phyloP scores from a whole-genome alignment of 768 basidiomycete genomes.

The Cantharellus anzutake region DNA sequence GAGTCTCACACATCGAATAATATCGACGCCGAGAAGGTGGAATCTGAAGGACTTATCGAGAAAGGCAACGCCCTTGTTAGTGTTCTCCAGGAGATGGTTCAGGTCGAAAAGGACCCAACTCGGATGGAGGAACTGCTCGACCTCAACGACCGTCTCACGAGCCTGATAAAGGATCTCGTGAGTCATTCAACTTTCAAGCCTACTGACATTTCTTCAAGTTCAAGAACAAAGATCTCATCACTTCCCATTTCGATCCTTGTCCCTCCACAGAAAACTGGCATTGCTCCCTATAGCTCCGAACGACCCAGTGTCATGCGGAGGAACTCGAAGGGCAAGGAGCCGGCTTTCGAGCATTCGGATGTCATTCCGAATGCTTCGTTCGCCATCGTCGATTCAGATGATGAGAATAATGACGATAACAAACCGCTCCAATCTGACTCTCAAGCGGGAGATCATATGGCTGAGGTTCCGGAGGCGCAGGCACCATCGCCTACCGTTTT shows the following conservation, averaged over 20 bases:
- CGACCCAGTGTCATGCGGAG: background rate
- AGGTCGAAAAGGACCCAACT: constrained; percentile 15
- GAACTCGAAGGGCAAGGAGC: background rate
- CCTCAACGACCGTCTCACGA: constrained; percentile 53
- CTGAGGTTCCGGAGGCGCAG: background rate
- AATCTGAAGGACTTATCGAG: constrained; percentile 4
- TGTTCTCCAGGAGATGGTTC: constrained; percentile 30
- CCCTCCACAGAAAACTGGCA: background rate
- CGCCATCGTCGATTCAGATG: background rate
- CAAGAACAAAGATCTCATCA: background rate
- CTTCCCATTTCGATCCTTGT: background rate
- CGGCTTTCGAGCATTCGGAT: background rate
- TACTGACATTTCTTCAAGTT: background rate
- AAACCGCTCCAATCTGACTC: background rate
- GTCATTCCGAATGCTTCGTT: background rate
- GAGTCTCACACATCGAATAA: background rate
- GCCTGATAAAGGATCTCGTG: constrained; percentile 30
- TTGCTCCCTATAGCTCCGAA: background rate
- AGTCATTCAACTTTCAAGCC: background rate
- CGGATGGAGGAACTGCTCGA: constrained; percentile 43
- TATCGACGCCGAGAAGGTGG: background rate
- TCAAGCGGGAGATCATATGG: background rate
- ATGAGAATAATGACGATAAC: background rate
- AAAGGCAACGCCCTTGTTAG: constrained; percentile 24
- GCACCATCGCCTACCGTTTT: constrained; percentile 9